phyloP scores from a whole-genome alignment of 192 early-diverging fungal genomes.

The Backusella parvicylindrica region DNA sequence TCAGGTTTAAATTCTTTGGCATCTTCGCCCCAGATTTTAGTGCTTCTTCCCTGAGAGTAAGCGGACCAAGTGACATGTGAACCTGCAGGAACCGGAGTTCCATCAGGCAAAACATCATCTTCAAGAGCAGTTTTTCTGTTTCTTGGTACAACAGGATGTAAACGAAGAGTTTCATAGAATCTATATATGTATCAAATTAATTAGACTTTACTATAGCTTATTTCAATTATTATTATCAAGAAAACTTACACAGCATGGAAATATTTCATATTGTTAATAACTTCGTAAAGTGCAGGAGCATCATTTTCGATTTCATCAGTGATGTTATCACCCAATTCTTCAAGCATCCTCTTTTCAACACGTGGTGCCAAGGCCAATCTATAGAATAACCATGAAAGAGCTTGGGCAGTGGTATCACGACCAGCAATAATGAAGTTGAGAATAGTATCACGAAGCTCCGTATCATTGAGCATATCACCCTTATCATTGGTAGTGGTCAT shows the following conservation, averaged over 20 bases:
- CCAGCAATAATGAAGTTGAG: conserved; percentile 36
- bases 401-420: conserved; percentile 47
- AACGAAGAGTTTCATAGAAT: too few relatives aligned
- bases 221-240: too few relatives aligned
- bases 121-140: too few relatives aligned
- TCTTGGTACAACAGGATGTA: too few relatives aligned
- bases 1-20: too few relatives aligned
- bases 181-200: too few relatives aligned
- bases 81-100: too few relatives aligned
- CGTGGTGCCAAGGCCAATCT: conserved; percentile 34
- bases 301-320: conserved; percentile 18
- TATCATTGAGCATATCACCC: conserved; percentile 10
- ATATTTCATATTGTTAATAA: conserved; percentile 30
- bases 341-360: conserved; percentile 34
- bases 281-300: conserved; percentile 19
- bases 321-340: conserved; percentile 31
- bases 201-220: too few relatives aligned
- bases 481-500: conserved; percentile 25
- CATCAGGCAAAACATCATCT: too few relatives aligned
- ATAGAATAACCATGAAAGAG: conserved; percentile 47
- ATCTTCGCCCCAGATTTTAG: too few relatives aligned
- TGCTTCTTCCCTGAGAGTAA: too few relatives aligned
- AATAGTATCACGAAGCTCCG: conserved; percentile 28
- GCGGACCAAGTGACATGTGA: too few relatives aligned
- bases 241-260: conserved; percentile 30